Evolutionary conservation across 129 eudicot species (phyloP).

Genomic region (Helichrysum umbraculigerum): DNA sequence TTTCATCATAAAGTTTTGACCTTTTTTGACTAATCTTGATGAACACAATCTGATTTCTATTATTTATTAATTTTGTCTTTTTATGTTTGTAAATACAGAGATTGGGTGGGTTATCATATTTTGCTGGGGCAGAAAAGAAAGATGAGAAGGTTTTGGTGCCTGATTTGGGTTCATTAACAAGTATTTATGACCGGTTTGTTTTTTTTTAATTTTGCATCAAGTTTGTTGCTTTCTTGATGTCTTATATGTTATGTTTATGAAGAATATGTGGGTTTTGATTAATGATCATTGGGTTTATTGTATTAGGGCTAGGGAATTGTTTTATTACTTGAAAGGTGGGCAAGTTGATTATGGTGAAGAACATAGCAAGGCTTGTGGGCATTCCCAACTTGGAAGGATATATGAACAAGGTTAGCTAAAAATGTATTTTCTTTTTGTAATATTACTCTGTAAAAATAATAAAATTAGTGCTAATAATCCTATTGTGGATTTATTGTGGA

Average conservation of each 20-base stretch:
- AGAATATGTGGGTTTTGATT: slow-evolving; percentile 10
- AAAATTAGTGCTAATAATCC: not conserved
- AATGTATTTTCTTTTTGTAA: not conserved
- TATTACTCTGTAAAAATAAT: too few species aligned
- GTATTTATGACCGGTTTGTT: slow-evolving; percentile 77
- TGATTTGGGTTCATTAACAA: slow-evolving; percentile 91
- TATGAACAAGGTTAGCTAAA: slow-evolving; percentile 51
- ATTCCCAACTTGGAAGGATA: slow-evolving; percentile 80
- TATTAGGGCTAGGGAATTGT: slow-evolving; percentile 88
- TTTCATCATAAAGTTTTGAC: not conserved
- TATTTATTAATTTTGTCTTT: not conserved
- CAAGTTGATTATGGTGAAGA: slow-evolving; percentile 96
- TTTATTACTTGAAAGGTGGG: slow-evolving; percentile 94
- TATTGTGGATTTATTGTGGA: not conserved
- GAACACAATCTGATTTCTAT: not conserved
- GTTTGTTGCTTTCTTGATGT: slow-evolving; percentile 9
- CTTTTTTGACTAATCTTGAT: not conserved
- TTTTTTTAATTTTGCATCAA: not conserved
- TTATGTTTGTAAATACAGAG: slow-evolving; percentile 40
- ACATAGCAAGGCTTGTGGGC: slow-evolving; percentile 94
- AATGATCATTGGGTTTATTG: slow-evolving; percentile 17
- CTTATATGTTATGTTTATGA: slow-evolving; percentile 1
- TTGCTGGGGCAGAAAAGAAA: slow-evolving; percentile 97
- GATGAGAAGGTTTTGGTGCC: slow-evolving; percentile 95
- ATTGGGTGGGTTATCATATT: slow-evolving; percentile 87